These are phyloP conservation scores for Hyaloscypha variabilis DNA, from an alignment of 495 filamentous ascomycete genomes.

Conservation along the genomic window DNA sequence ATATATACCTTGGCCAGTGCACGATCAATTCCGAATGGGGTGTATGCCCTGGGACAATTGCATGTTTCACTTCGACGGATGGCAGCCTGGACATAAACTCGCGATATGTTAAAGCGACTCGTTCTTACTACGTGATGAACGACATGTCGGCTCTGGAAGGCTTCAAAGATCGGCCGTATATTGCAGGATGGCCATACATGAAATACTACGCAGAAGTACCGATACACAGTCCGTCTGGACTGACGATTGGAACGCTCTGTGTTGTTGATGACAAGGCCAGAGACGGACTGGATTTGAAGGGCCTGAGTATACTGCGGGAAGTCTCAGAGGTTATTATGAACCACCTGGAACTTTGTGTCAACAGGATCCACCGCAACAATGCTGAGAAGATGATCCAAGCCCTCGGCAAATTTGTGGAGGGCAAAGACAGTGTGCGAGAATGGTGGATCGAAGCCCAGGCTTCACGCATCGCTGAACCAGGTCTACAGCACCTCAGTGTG, in stretches of 20 bases:
- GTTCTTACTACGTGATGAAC: conserved; percentile 30
- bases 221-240: conserved; percentile 33
- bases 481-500: neutral
- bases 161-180: conserved; percentile 35
- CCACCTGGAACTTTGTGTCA: conserved; percentile 41
- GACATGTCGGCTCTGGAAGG: conserved; percentile 37
- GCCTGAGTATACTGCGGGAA: conserved; percentile 37
- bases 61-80: conserved; percentile 4
- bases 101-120: neutral
- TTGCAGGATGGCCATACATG: conserved; percentile 32
- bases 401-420: conserved; percentile 35
- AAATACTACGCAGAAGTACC: conserved; percentile 37
- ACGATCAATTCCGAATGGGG: conserved; percentile 1
- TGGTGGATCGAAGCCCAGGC: conserved; percentile 18
- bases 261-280: conserved; percentile 35
- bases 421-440: conserved; percentile 19
- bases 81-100: neutral
- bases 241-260: conserved; percentile 36
- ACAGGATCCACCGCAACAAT: conserved; percentile 35
- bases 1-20: neutral
- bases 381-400: conserved; percentile 29
- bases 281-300: conserved; percentile 32
- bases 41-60: conserved; percentile 10
- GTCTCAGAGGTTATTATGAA: conserved; percentile 41
- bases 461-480: neutral